Conservation (phyloP, 495 filamentous ascomycete genomes). For the Daldinia decipiens region DNA sequence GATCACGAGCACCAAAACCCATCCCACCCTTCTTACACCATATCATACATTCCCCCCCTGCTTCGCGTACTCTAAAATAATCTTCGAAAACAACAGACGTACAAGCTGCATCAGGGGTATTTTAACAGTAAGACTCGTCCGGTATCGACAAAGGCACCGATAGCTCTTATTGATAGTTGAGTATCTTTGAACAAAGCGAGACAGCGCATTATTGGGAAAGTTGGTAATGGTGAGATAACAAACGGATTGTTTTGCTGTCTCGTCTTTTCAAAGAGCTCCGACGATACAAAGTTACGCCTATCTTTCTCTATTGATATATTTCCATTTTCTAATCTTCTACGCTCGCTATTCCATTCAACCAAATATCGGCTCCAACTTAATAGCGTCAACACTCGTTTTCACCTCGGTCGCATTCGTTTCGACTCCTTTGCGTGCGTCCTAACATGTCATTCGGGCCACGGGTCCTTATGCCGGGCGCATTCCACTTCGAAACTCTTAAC, state of each 20-base stretch:
- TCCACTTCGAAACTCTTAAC: constrained; percentile 58
- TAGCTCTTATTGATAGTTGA: constrained; percentile 1
- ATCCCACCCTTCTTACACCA: constrained; percentile 20
- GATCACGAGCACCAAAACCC: constrained; percentile 30
- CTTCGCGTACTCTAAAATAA: not conserved
- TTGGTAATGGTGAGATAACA: constrained; percentile 16
- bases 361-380: not conserved
- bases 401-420: not conserved
- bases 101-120: not conserved
- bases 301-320: not conserved
- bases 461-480: constrained; percentile 61
- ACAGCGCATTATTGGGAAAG: constrained; percentile 1
- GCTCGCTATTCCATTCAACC: not conserved
- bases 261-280: constrained; percentile 10
- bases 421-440: not conserved
- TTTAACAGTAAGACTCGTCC: not conserved
- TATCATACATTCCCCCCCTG: not conserved
- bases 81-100: not conserved
- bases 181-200: constrained; percentile 2
- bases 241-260: constrained; percentile 25
- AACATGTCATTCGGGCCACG: constrained; percentile 57
- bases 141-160: constrained; percentile 5
- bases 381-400: not conserved
- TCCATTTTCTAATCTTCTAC: not conserved
- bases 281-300: constrained; percentile 15